Conservation (phyloP, 1,139 yeast genomes). For the Kodamaea ohmeri region DNA sequence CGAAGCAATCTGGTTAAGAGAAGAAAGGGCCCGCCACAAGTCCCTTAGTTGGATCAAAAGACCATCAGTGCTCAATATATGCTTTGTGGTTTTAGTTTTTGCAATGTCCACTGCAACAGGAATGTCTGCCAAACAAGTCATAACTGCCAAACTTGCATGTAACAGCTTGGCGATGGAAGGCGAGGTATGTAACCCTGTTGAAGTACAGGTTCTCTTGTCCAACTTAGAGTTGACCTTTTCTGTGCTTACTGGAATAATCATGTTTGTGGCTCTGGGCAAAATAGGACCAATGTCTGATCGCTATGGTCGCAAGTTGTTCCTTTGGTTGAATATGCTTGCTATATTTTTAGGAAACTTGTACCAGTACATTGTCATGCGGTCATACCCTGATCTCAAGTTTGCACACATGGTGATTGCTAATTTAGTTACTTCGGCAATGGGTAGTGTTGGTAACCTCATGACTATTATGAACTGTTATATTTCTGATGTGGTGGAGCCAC, state of each 20-base stretch:
- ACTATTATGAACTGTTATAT: conserved; percentile 60
- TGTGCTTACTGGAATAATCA: conserved; percentile 27
- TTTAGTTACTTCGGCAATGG: conserved; percentile 49
- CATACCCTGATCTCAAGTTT: conserved; percentile 31
- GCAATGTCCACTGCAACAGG: conserved; percentile 33
- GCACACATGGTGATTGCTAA: conserved; percentile 34
- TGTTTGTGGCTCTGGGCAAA: conserved; percentile 43
- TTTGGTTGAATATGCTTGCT: conserved; percentile 29
- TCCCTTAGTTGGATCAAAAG: conserved; percentile 33
- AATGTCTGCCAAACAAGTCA: conserved; percentile 34
- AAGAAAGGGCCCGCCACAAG: conserved; percentile 33
- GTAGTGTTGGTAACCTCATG: conserved; percentile 50
- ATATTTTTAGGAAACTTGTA: conserved; percentile 27
- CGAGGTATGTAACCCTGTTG: conserved; percentile 28
- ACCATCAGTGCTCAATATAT: conserved; percentile 35
- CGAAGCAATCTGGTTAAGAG: conserved; percentile 39
- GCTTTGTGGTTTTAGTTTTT: conserved; percentile 26
- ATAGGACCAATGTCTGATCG: conserved; percentile 64
- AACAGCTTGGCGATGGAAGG: conserved; percentile 21
- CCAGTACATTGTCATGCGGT: conserved; percentile 30
- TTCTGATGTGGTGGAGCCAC: conserved; percentile 60
- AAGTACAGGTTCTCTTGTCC: conserved; percentile 36
- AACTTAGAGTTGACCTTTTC: conserved; percentile 33
- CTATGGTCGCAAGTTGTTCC: conserved; percentile 54
- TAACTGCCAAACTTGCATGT: conserved; percentile 39